Evolutionary conservation across 2,329 filamentous ascomycete genomes (phyloP).

Genomic region (Gnomoniopsis smithogilvyi): DNA sequence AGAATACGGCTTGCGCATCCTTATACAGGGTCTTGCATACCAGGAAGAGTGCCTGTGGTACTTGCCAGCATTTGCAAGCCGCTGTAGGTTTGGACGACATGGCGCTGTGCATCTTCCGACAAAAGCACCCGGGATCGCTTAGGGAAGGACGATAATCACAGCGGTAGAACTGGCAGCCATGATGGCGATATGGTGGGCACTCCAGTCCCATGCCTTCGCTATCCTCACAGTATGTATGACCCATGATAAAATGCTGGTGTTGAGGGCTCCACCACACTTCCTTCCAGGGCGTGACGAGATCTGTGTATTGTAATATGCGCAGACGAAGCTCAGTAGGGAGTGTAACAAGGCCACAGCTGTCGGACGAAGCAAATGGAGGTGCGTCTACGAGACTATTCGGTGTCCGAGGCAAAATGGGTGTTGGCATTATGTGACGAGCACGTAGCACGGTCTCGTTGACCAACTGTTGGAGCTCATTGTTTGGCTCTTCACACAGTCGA

Average conservation of each 20-base stretch:
- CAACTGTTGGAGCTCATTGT: constrained; percentile 10
- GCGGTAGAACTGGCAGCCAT: constrained; percentile 6
- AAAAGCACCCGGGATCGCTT: constrained; percentile 15
- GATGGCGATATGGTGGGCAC: neutral
- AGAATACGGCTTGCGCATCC: constrained; percentile 15
- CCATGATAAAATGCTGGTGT: neutral
- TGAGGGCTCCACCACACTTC: constrained; percentile 18
- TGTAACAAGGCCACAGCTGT: neutral
- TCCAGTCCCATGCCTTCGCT: neutral
- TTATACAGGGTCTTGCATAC: constrained; percentile 13
- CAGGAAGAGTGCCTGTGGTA: constrained; percentile 12
- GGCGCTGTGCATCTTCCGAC: constrained; percentile 8
- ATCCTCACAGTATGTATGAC: neutral
- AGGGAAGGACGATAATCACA: neutral
- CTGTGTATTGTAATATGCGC: constrained; percentile 16
- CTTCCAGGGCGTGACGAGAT: constrained; percentile 17
- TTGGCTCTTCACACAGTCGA: constrained; percentile 5
- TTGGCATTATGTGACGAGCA: neutral
- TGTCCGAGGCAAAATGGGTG: neutral
- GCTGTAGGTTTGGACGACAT: neutral
- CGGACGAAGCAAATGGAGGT: neutral
- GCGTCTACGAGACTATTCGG: neutral
- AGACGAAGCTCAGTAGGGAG: constrained; percentile 19
- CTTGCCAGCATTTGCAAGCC: constrained; percentile 15
- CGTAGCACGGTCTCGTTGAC: constrained; percentile 9